phyloP scores from a whole-genome alignment of 371 early-diverging fungal species.

The Sporodiniella umbellata region DNA sequence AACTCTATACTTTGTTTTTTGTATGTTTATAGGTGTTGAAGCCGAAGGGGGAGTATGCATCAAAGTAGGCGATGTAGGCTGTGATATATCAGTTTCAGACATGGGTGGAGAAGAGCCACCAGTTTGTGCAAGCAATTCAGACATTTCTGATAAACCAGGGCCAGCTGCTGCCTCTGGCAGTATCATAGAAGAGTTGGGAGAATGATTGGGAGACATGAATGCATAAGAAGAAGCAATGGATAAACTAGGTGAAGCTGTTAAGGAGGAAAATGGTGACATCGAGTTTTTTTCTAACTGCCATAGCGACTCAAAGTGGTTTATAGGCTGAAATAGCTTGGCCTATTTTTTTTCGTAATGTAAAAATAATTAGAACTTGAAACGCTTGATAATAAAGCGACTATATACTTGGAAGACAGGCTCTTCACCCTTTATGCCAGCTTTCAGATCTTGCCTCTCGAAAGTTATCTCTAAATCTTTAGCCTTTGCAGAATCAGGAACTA shows the following conservation, averaged over 20 bases:
- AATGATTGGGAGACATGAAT: constrained; percentile 45
- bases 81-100: constrained; percentile 28
- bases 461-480: constrained; percentile 41
- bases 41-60: constrained; percentile 29
- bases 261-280: constrained; percentile 44
- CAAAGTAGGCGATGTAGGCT: constrained; percentile 36
- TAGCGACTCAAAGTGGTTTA: constrained; percentile 43
- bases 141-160: constrained; percentile 30
- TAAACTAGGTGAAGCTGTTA: constrained; percentile 49
- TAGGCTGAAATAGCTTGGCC: constrained; percentile 50
- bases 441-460: constrained; percentile 38
- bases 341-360: no score
- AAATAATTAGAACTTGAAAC: no score
- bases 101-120: constrained; percentile 27
- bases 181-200: constrained; percentile 48
- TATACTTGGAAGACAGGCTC: constrained; percentile 50
- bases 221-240: constrained; percentile 56
- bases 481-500: constrained; percentile 42
- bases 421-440: constrained; percentile 43
- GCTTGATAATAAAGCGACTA: no score
- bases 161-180: constrained; percentile 41
- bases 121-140: constrained; percentile 37
- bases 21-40: constrained; percentile 24
- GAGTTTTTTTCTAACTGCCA: constrained; percentile 50
- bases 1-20: constrained; percentile 36